A percentile compares a stretch with the other conserved stretches of the same genome.
Evolutionary conservation across 805 yeast genomes (phyloP).

Genomic region (Yarrowia sp.): DNA sequence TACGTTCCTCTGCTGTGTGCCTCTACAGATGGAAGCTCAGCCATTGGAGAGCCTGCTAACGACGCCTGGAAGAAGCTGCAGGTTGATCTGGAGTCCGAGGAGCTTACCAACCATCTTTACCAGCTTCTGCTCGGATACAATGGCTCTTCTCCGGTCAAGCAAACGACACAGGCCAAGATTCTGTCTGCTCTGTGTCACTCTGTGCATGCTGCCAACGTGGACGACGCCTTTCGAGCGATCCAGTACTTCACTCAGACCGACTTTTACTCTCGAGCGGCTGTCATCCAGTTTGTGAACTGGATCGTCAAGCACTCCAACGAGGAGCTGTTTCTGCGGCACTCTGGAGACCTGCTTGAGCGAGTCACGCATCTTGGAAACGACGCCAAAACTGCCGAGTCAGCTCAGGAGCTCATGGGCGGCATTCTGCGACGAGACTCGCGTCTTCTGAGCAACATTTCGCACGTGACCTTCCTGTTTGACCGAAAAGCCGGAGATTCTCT

Average conservation of each 20-base stretch:
- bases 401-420: constrained; percentile 77
- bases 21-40: constrained; percentile 55
- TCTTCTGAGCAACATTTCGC: constrained; percentile 48
- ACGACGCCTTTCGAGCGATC: constrained; percentile 51
- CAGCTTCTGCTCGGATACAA: constrained; percentile 53
- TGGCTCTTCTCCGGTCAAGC: constrained; percentile 51
- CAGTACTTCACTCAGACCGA: constrained; percentile 60
- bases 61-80: constrained; percentile 50
- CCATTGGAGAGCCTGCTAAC: constrained; percentile 55
- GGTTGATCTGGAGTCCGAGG: constrained; percentile 50
- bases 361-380: constrained; percentile 9
- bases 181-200: constrained; percentile 52
- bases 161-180: constrained; percentile 56
- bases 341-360: not conserved
- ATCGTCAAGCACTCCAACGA: constrained; percentile 22
- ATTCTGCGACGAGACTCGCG: constrained; percentile 51
- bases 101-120: constrained; percentile 47
- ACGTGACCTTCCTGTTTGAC: constrained; percentile 65
- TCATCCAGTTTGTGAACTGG: constrained; percentile 64
- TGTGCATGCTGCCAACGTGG: constrained; percentile 47
- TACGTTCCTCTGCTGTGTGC: constrained; percentile 60
- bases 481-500: constrained; percentile 39
- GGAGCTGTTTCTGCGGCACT: constrained; percentile 1
- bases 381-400: constrained; percentile 8
- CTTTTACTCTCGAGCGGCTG: constrained; percentile 51